Percentiles rank a stretch among this genome's conserved stretches.
Conservation (phyloP, 2,329 filamentous ascomycete species). For the Balansia obtecta region DNA sequence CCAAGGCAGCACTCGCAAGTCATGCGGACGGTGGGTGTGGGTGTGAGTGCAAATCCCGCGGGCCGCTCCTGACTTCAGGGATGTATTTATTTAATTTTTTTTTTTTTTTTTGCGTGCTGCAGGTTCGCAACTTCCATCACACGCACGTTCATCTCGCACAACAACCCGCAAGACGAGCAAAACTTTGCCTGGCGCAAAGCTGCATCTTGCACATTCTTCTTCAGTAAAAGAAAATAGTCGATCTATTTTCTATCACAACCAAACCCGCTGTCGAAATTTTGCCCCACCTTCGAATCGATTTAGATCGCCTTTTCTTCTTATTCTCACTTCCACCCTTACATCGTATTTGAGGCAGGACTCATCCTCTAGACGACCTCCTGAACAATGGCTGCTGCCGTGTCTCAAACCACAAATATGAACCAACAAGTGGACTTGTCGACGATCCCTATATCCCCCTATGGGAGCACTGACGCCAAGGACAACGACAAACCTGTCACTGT, state of each 20-base stretch:
- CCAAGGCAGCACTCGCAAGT: neutral
- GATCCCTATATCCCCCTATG: conserved; percentile 53
- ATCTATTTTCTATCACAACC: conserved; percentile 12
- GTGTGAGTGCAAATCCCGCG: neutral
- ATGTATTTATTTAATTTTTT: too few relatives aligned
- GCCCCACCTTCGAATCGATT: conserved; percentile 3
- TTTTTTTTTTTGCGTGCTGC: conserved; percentile 1
- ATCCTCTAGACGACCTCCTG: conserved; percentile 1
- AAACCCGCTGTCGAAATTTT: neutral
- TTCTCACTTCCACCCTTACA: conserved; percentile 10
- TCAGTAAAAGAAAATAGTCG: conserved; percentile 16
- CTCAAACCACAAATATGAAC: conserved; percentile 24
- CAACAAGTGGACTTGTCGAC: conserved; percentile 55
- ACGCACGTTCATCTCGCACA: conserved; percentile 8
- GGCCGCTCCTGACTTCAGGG: neutral
- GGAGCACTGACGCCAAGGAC: conserved; percentile 35
- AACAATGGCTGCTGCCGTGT: conserved; percentile 23
- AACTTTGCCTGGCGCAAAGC: conserved; percentile 30
- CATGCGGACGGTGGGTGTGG: neutral
- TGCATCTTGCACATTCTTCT: conserved; percentile 8
- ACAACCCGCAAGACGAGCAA: conserved; percentile 7
- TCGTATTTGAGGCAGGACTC: conserved; percentile 3
- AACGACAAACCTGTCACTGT: conserved; percentile 68
- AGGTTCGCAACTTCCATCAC: conserved; percentile 10
- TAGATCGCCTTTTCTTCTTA: conserved; percentile 11